These are phyloP conservation scores for Eucalyptus curtisii DNA, from an alignment of 345 rosid species.

Conservation along the genomic window DNA sequence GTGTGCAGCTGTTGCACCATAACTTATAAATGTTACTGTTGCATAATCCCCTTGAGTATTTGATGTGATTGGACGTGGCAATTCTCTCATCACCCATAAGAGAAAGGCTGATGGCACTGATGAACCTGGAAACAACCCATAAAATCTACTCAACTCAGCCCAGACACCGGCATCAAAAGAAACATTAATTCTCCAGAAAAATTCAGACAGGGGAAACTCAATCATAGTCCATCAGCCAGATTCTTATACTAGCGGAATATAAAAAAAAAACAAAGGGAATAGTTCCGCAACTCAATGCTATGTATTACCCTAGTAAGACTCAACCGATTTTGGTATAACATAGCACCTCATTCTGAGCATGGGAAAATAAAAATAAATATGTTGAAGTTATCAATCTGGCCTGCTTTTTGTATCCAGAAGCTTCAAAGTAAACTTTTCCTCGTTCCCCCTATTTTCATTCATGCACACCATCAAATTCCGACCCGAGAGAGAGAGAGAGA, in stretches of 20 bases:
- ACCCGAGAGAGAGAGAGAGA: background rate
- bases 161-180: background rate
- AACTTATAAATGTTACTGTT: conserved; percentile 2
- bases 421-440: background rate
- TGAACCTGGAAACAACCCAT: conserved; percentile 2
- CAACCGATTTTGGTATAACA: background rate
- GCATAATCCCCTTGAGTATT: background rate
- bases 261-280: background rate
- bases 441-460: background rate
- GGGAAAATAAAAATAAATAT: background rate
- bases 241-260: background rate
- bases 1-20: background rate
- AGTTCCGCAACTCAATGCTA: background rate
- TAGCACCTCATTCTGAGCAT: background rate
- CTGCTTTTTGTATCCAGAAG: background rate
- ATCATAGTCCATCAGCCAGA: background rate
- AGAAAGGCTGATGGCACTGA: conserved; percentile 12
- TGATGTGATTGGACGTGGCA: conserved; percentile 4
- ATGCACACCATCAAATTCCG: background rate
- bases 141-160: background rate
- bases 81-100: conserved; percentile 17
- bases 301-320: background rate
- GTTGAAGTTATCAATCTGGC: background rate
- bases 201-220: background rate
- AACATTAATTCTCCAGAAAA: background rate